phyloP scores from a whole-genome alignment of 495 filamentous ascomycete species.

The Penicillium longicatenatum region DNA sequence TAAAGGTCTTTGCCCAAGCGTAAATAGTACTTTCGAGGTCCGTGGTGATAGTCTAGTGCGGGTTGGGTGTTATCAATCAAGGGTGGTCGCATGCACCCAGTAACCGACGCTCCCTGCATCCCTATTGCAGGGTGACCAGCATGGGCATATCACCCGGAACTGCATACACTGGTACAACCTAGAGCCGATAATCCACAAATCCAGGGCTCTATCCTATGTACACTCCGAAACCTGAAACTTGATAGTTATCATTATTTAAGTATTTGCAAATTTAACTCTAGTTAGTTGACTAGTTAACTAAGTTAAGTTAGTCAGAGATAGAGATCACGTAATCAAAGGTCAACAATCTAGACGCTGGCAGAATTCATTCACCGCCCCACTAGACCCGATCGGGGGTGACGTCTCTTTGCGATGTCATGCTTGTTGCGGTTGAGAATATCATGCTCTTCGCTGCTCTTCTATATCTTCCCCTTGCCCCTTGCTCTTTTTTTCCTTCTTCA shows the following conservation, averaged over 20 bases:
- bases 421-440: constrained; percentile 20
- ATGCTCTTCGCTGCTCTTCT: constrained; percentile 19
- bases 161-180: neutral
- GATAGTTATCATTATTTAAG: no score
- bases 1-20: neutral
- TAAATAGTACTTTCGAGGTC: neutral
- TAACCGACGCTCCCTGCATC: constrained; percentile 12
- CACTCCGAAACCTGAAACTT: no score
- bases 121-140: constrained; percentile 5
- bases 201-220: neutral
- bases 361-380: constrained; percentile 25
- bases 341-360: constrained; percentile 14
- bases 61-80: constrained; percentile 25
- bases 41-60: neutral
- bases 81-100: constrained; percentile 20
- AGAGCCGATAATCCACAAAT: neutral
- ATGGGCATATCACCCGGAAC: neutral
- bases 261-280: no score
- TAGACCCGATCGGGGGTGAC: constrained; percentile 35
- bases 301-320: no score
- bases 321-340: neutral
- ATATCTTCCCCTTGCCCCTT: constrained; percentile 23
- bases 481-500: constrained; percentile 21
- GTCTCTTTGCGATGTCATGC: constrained; percentile 36
- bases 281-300: no score